Conservation (phyloP, 768 basidiomycete genomes). For the Lenzites betulinus region DNA sequence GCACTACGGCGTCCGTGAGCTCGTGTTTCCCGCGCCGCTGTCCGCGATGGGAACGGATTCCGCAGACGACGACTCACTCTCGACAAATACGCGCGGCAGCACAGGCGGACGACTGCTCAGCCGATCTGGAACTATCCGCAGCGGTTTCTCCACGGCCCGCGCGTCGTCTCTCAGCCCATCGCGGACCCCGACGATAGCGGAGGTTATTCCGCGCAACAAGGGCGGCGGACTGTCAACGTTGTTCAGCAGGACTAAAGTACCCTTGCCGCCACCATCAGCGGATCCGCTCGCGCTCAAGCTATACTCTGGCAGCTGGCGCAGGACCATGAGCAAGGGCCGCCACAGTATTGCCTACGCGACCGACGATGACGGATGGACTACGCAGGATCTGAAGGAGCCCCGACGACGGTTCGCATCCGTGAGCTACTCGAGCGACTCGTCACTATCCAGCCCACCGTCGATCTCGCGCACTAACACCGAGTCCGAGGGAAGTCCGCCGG, state of each 20-base stretch:
- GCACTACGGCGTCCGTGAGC: constrained; percentile 46
- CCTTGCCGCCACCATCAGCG: constrained; percentile 47
- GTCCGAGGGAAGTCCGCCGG: constrained; percentile 18
- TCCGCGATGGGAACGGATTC: constrained; percentile 41
- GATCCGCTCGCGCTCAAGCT: constrained; percentile 48
- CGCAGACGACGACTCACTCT: constrained; percentile 1
- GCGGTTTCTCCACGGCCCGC: constrained; percentile 3
- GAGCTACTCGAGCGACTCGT: constrained; percentile 51
- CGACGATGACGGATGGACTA: constrained; percentile 22
- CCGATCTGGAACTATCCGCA: constrained; percentile 15
- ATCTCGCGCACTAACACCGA: constrained; percentile 26
- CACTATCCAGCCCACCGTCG: constrained; percentile 37
- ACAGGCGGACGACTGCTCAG: constrained; percentile 3
- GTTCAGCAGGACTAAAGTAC: constrained; percentile 37
- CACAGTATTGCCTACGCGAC: constrained; percentile 1
- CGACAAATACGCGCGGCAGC: not conserved
- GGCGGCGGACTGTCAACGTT: constrained; percentile 34
- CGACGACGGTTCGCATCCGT: constrained; percentile 45
- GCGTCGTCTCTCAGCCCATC: constrained; percentile 16
- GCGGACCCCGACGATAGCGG: constrained; percentile 5
- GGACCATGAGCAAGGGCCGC: constrained; percentile 11
- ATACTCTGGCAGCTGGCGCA: constrained; percentile 54
- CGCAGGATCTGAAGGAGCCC: constrained; percentile 38
- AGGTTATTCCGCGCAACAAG: constrained; percentile 16
- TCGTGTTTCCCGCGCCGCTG: constrained; percentile 76